These are phyloP conservation scores for Macrophomina phaseolina DNA, from an alignment of 2,329 filamentous ascomycete species.

Conservation along the genomic window DNA sequence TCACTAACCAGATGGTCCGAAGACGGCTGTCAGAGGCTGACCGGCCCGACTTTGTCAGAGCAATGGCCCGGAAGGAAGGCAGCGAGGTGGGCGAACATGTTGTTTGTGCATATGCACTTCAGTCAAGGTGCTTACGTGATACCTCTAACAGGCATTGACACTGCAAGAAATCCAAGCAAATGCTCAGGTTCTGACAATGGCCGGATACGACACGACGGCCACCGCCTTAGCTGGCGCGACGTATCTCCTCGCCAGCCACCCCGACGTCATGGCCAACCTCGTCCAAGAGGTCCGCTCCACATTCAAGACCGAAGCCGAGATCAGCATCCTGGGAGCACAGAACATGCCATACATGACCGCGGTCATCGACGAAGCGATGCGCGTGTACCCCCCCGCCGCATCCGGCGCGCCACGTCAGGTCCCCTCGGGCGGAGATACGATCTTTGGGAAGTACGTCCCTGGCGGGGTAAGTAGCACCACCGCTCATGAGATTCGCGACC, in stretches of 20 bases:
- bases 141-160: background rate
- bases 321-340: background rate
- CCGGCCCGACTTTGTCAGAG: background rate
- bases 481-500: too few relatives aligned
- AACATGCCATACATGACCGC: conserved; percentile 7
- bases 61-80: background rate
- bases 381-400: conserved; percentile 52
- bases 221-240: background rate
- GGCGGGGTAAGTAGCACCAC: background rate
- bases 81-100: too few relatives aligned
- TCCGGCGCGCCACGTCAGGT: conserved; percentile 38
- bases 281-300: background rate
- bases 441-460: conserved; percentile 21
- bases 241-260: background rate
- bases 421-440: conserved; percentile 37
- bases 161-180: background rate
- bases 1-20: background rate
- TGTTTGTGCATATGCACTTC: background rate
- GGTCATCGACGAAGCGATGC: conserved; percentile 49
- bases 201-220: background rate
- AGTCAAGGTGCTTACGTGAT: background rate
- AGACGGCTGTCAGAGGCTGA: background rate
- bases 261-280: background rate
- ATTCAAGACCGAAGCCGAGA: background rate
- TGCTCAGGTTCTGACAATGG: background rate